A percentile compares a stretch with the other conserved stretches of the same genome.
These are phyloP conservation scores for Serpula lacrymans DNA, from an alignment of 768 basidiomycete genomes.

Conservation along the genomic window DNA sequence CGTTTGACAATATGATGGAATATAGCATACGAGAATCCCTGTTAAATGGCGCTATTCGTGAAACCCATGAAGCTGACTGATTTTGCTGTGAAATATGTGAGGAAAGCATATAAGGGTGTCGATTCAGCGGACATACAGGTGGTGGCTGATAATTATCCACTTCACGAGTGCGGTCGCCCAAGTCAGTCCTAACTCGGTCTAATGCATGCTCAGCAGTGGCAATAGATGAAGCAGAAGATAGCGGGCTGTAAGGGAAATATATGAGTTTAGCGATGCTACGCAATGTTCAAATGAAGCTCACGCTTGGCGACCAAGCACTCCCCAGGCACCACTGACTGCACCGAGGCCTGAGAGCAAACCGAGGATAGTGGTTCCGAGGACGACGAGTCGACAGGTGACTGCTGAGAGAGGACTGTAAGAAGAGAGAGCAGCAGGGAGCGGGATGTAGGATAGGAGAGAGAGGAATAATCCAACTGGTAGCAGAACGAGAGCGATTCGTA, in stretches of 20 bases:
- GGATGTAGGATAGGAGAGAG: constrained; percentile 60
- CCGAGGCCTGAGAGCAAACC: constrained; percentile 80
- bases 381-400: constrained; percentile 60
- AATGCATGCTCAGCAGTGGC: constrained; percentile 55
- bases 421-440: constrained; percentile 53
- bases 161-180: constrained; percentile 33
- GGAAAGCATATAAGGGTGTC: background rate
- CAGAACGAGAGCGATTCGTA: constrained; percentile 39
- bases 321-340: constrained; percentile 66
- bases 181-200: constrained; percentile 56
- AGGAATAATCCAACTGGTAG: constrained; percentile 55
- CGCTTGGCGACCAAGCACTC: constrained; percentile 18
- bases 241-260: constrained; percentile 12
- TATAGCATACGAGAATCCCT: constrained; percentile 27
- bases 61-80: constrained; percentile 25
- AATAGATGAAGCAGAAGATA: constrained; percentile 31
- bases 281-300: no score
- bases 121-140: constrained; percentile 18
- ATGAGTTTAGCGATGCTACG: background rate
- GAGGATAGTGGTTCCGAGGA: constrained; percentile 76
- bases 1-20: constrained; percentile 8
- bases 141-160: constrained; percentile 19
- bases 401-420: constrained; percentile 42
- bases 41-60: constrained; percentile 23
- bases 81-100: constrained; percentile 16